phyloP scores from a whole-genome alignment of 805 yeast genomes.

The Metschnikowia gruessii region DNA sequence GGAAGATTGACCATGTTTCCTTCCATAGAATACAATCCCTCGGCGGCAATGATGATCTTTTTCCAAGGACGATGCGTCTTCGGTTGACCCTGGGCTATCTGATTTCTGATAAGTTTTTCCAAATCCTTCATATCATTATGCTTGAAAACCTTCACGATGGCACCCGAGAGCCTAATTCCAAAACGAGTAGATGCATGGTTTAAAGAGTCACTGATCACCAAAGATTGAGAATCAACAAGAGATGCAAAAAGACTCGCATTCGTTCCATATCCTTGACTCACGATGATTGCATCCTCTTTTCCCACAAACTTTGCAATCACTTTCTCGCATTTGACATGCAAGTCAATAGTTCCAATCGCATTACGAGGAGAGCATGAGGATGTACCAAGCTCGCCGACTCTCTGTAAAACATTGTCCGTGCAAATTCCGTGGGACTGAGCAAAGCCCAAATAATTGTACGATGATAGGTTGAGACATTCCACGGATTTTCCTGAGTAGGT shows the following conservation, averaged over 20 bases:
- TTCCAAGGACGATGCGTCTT: conserved; percentile 96
- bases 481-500: conserved; percentile 72
- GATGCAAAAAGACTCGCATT: conserved; percentile 85
- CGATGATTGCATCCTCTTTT: conserved; percentile 80
- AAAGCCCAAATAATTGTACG: conserved; percentile 94
- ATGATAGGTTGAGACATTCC: conserved; percentile 79
- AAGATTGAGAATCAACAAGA: conserved; percentile 79
- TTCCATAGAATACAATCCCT: conserved; percentile 90
- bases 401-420: conserved; percentile 68
- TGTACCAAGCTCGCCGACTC: conserved; percentile 69
- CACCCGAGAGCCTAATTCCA: conserved; percentile 91
- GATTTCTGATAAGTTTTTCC: conserved; percentile 75
- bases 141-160: conserved; percentile 85
- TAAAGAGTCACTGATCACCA: conserved; percentile 89
- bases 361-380: conserved; percentile 77
- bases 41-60: conserved; percentile 79
- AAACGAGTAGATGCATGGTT: conserved; percentile 96
- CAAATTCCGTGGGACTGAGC: conserved; percentile 94
- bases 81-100: conserved; percentile 92
- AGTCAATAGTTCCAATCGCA: conserved; percentile 69
- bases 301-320: conserved; percentile 85
- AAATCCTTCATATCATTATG: conserved; percentile 86
- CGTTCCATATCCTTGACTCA: conserved; percentile 95
- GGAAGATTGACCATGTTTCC: conserved; percentile 89
- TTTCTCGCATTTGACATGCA: conserved; percentile 71